A percentile compares a stretch with the other conserved stretches of the same genome.
Conservation (phyloP, 164 flowering plant species). For the Nymphaea colorata region DNA sequence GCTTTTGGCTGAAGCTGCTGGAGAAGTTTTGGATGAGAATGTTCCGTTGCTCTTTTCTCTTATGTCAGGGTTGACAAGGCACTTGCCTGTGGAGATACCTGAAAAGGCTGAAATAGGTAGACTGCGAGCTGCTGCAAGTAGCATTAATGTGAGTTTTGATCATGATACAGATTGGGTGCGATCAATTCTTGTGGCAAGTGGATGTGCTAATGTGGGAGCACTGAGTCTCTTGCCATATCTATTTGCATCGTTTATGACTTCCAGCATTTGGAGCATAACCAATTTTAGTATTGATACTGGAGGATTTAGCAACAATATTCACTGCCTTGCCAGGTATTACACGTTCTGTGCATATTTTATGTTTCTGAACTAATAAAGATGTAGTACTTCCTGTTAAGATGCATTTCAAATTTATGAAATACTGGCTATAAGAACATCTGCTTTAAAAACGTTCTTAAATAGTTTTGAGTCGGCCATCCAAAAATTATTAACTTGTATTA, state of each 20-base stretch:
- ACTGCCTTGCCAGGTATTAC: slow-evolving; percentile 76
- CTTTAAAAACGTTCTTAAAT: too few relatives aligned
- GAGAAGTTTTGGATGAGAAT: slow-evolving; percentile 72
- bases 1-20: slow-evolving; percentile 77
- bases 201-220: slow-evolving; percentile 81
- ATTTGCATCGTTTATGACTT: slow-evolving; percentile 78
- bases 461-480: too few relatives aligned
- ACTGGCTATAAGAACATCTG: too few relatives aligned
- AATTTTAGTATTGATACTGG: slow-evolving; percentile 81
- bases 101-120: slow-evolving; percentile 73
- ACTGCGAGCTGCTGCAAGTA: slow-evolving; percentile 64
- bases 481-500: too few relatives aligned
- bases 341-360: not conserved
- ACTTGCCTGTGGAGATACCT: slow-evolving; percentile 75
- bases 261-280: slow-evolving; percentile 72
- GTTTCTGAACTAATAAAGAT: too few relatives aligned
- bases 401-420: too few relatives aligned
- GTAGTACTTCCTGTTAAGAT: too few relatives aligned
- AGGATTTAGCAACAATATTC: slow-evolving; percentile 86
- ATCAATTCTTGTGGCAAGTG: slow-evolving; percentile 67
- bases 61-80: slow-evolving; percentile 47
- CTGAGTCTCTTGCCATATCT: slow-evolving; percentile 85
- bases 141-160: slow-evolving; percentile 41
- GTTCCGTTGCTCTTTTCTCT: slow-evolving; percentile 77
- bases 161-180: slow-evolving; percentile 90